These are phyloP conservation scores for Hypomontagnella monticulosa DNA, from an alignment of 495 filamentous ascomycete genomes.

Conservation along the genomic window DNA sequence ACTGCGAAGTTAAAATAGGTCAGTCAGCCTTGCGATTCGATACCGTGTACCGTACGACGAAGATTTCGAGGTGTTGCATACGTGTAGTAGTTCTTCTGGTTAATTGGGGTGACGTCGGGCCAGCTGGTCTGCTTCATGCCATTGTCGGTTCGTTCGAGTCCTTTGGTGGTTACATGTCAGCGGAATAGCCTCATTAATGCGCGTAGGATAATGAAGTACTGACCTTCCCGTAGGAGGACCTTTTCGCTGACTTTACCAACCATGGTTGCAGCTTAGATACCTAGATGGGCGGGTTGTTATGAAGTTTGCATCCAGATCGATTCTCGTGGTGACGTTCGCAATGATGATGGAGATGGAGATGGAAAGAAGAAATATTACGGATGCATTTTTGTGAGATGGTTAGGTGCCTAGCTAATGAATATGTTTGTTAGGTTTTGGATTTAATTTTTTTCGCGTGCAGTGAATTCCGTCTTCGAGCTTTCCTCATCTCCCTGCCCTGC, in stretches of 20 bases:
- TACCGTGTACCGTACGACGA: not conserved
- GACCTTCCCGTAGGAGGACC: conserved; percentile 62
- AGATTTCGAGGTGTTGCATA: conserved; percentile 56
- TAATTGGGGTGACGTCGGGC: conserved; percentile 91
- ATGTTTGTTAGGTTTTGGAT: conserved; percentile 11
- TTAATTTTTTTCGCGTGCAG: conserved; percentile 22
- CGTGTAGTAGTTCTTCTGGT: conserved; percentile 99
- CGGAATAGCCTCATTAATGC: not conserved
- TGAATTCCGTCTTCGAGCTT: conserved; percentile 32
- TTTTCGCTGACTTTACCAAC: conserved; percentile 65
- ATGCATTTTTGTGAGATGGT: conserved; percentile 17
- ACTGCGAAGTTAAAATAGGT: conserved; percentile 54
- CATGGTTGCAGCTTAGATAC: conserved; percentile 47
- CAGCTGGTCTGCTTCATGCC: conserved; percentile 94
- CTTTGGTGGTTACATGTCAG: conserved; percentile 44
- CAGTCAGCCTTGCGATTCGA: conserved; percentile 40
- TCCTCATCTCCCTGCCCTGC: conserved; percentile 25
- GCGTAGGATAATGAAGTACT: conserved; percentile 10
- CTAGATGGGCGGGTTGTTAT: conserved; percentile 18
- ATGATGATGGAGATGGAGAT: not conserved
- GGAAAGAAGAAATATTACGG: conserved; percentile 17
- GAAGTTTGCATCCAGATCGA: conserved; percentile 22
- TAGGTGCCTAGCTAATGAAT: conserved; percentile 1
- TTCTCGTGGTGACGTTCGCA: not conserved
- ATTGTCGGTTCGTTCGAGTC: conserved; percentile 95